Conservation (phyloP, 192 early-diverging fungal genomes). For the Backusella mclennaniae region DNA sequence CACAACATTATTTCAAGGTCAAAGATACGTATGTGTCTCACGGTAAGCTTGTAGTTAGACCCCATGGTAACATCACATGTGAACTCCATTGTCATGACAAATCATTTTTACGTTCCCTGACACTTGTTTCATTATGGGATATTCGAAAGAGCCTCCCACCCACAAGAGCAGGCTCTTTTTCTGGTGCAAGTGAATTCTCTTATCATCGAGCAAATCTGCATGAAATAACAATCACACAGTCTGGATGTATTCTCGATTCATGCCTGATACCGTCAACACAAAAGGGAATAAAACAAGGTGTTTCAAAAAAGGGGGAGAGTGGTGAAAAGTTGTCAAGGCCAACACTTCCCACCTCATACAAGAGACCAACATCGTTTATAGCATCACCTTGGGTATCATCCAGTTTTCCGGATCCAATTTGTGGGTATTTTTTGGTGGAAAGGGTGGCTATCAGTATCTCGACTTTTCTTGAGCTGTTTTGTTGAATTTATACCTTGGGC, state of each 20-base stretch:
- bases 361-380: neutral
- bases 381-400: neutral
- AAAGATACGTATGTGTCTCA: slow-evolving; percentile 38
- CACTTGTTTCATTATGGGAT: slow-evolving; percentile 31
- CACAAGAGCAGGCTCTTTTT: slow-evolving; percentile 22
- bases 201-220: neutral
- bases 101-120: slow-evolving; percentile 8
- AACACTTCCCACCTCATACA: slow-evolving; percentile 8
- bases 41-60: slow-evolving; percentile 26
- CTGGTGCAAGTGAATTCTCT: slow-evolving; percentile 23
- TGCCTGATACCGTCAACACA: neutral
- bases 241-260: slow-evolving; percentile 10
- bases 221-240: slow-evolving; percentile 1
- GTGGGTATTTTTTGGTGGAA: slow-evolving; percentile 33
- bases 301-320: neutral
- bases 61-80: slow-evolving; percentile 14
- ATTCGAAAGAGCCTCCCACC: slow-evolving; percentile 28
- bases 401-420: slow-evolving; percentile 16
- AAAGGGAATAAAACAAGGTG: neutral
- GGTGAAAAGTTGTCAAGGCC: neutral
- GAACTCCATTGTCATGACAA: slow-evolving; percentile 5
- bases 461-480: slow-evolving; percentile 26
- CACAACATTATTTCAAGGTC: slow-evolving; percentile 24
- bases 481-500: neutral
- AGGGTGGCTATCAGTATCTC: slow-evolving; percentile 17